A percentile compares a stretch with the other conserved stretches of the same genome.
phyloP scores from a whole-genome alignment of 1,284 basidiomycete species.

The Rhodotorula mucilaginosa region DNA sequence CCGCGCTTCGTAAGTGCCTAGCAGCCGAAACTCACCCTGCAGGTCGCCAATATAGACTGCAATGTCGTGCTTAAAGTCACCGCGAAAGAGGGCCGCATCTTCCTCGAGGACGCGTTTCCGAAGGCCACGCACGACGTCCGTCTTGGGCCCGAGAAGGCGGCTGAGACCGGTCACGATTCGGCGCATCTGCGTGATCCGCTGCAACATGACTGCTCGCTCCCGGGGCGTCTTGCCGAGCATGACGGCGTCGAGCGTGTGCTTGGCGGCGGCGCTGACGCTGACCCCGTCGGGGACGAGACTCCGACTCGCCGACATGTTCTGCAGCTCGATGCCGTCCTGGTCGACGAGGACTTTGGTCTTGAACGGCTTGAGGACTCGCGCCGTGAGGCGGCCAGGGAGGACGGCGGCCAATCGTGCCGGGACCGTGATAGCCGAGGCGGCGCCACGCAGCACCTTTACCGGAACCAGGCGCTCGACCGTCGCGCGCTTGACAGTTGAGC shows the following conservation, averaged over 20 bases:
- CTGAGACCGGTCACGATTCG: constrained; percentile 78
- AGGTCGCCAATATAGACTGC: constrained; percentile 85
- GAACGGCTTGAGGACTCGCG: constrained; percentile 9
- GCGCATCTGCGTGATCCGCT: constrained; percentile 76
- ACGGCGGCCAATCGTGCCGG: constrained; percentile 17
- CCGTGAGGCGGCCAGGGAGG: constrained; percentile 9
- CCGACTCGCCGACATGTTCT: constrained; percentile 11
- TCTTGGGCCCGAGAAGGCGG: constrained; percentile 74
- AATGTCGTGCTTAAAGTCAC: constrained; percentile 43
- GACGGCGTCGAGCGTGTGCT: neutral
- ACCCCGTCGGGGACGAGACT: neutral
- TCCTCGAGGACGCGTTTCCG: constrained; percentile 64
- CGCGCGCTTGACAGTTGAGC: constrained; percentile 26
- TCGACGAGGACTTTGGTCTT: constrained; percentile 37
- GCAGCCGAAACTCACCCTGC: constrained; percentile 61
- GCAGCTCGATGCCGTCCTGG: constrained; percentile 27
- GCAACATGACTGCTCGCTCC: constrained; percentile 52
- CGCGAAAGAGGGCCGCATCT: constrained; percentile 34
- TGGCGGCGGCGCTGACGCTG: neutral
- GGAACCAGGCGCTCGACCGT: constrained; percentile 19
- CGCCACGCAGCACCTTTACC: constrained; percentile 7
- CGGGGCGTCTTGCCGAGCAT: constrained; percentile 21
- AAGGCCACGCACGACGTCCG: constrained; percentile 76
- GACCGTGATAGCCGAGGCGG: constrained; percentile 7
- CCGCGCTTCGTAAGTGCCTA: neutral